Base-by-base conservation (phyloP, 1,284 basidiomycete genomes). In the Marasmius sp. region DNA sequence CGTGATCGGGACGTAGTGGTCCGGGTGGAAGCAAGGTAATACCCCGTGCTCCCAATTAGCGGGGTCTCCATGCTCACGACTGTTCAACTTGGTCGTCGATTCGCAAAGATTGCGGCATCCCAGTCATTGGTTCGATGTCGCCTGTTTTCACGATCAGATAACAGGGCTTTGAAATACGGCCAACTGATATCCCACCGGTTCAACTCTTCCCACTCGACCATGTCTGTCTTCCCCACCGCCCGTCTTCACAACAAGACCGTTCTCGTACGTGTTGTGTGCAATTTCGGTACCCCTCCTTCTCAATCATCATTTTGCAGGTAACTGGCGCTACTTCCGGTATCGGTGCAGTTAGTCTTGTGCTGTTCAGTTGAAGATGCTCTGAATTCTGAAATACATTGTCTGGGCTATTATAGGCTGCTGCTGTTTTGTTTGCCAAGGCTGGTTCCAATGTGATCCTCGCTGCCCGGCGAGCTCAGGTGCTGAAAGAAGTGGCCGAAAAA, bases 241-340 rank as follows among this genome's bases (percentile, higher is more conserved):
- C 85, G 90, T 67, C 77, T 96, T 43, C 74, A 91, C 57, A 89
- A 90, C 72, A 95, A 95, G 79, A 94, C 88, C 11, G 90, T 96
- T 62, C 83, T 97, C 58, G 93, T 54, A 54, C 58, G 87, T 89
- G 63, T 90, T 91, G 67, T 69, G 83, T 75, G 33, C 33, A 38
- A 43, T 60, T 43, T 65, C 27, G 20, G 48, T 37, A 20, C 45
- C 61, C 27, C 12, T 60, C 59, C 57, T 62, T 45, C 63, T 61
- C 20, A 53, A 49, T 59, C 38, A 20, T 11, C 27, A 36, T 12
- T 6, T 16, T 51, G 20, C 27, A 51, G 52, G 52, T 60, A 5
- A 66, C 65, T 6, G 89, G 89, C 27, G 88, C 89, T 2, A 87
- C 85, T 66, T 81, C 84, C 45, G 88, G 88, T 55, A 90, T 89